Evolutionary conservation across 2,329 filamentous ascomycete genomes (phyloP), one percentile per base, ranked within the genome.

Genomic region (Pseudogymnoascus sp.): DNA sequence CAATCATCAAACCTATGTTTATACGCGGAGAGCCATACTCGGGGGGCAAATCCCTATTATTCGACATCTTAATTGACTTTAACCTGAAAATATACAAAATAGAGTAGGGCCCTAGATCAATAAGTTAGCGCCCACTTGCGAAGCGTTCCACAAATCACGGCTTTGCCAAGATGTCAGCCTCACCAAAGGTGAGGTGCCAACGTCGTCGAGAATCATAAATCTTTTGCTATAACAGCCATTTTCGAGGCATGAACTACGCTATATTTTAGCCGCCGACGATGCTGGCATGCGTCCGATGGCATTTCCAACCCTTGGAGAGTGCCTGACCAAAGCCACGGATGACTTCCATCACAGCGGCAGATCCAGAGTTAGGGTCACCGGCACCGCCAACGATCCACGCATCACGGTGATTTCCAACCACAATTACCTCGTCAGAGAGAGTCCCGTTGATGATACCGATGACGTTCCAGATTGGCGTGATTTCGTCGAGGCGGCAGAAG

Each of bases 361-460:
- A 92, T 65, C 91, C 91, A 65, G 87, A 90, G 77, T 93, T 93
- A 1, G 91, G 91, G 68, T 95, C 91, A 10, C 81, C 89, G 13
- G 90, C 89, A 25, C 91, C 90, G n/a, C 91, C 91, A 17, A 87
- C 87, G 69, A 93, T 88, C 91, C 91, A 95, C 0, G 92, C 90
- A 74, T 96, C 92, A 35, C 92, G 85, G 71, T 96, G 92, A 71
- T 96, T 96, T n/a, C 92, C 92, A 33, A 97, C 78, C 3, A 99
- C 82, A 51, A 99, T 80, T 0, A 96, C 91, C 71, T 97, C 92
- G 68, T 96, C 86, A 0, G 86, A 80, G 36, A 94, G 85, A 0
- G 88, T 89, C 8, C 93, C 94, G 69, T 96, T 96, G 73, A 99
- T 90, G 51, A 94, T 80, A 48, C 93, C 93, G 66, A 97, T 93